Conservation (phyloP, 352 stramenopile genomes). For the Elongisporangium undulatum region DNA sequence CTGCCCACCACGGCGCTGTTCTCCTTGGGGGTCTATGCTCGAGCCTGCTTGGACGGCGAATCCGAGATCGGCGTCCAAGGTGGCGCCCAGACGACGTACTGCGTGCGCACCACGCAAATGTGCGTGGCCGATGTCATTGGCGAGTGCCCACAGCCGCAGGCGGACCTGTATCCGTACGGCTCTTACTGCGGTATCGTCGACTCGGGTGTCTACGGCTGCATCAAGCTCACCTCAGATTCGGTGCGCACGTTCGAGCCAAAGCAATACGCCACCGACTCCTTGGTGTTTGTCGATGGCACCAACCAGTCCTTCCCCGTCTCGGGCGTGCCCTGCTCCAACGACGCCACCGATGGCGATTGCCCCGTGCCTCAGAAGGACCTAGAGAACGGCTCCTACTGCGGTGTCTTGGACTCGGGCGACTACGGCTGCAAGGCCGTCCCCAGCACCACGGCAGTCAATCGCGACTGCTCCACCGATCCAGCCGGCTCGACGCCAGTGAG, state of each 20-base stretch:
- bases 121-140: not conserved
- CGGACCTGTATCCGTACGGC: constrained; percentile 8
- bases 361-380: constrained; percentile 8
- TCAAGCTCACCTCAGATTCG: not conserved
- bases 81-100: constrained; percentile 12
- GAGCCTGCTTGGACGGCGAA: constrained; percentile 8
- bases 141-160: constrained; percentile 9
- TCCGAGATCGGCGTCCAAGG: constrained; percentile 20
- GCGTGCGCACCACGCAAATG: constrained; percentile 4
- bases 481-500: not conserved
- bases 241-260: not conserved
- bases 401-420: constrained; percentile 18
- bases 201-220: constrained; percentile 27
- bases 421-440: constrained; percentile 17
- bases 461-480: not conserved
- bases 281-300: not conserved
- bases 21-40: not conserved
- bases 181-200: constrained; percentile 20
- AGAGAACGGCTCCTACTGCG: constrained; percentile 16
- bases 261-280: not conserved
- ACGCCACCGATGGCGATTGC: constrained; percentile 7
- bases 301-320: not conserved
- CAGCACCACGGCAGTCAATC: not conserved
- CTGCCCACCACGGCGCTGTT: not conserved
- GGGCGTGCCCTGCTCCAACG: not conserved